These are phyloP conservation scores for Ganoderma leucocontextum DNA, from an alignment of 1,284 basidiomycete genomes.

Conservation along the genomic window DNA sequence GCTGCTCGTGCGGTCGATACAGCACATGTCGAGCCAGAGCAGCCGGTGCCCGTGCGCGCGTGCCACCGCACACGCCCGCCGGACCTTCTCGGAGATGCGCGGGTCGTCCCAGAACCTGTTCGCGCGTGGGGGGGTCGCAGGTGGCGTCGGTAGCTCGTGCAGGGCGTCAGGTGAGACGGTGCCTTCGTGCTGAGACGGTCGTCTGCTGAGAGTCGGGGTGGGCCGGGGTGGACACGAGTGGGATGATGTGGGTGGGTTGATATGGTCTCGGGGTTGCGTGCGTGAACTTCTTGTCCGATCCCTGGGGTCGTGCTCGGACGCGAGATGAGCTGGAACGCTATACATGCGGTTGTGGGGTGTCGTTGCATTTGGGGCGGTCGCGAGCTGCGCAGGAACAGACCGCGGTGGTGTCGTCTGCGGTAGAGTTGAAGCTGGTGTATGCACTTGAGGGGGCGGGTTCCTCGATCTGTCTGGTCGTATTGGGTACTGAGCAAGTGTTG, in stretches of 20 bases:
- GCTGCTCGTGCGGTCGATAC: constrained; percentile 17
- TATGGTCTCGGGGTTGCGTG: neutral
- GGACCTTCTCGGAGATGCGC: constrained; percentile 4
- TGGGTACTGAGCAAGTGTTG: constrained; percentile 1
- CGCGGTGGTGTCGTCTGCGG: neutral
- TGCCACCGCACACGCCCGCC: constrained; percentile 6
- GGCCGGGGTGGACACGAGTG: neutral
- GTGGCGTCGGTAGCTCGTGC: neutral
- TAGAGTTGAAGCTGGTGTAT: neutral
- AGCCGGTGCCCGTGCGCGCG: constrained; percentile 7
- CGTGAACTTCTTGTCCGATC: neutral
- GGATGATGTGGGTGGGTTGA: neutral
- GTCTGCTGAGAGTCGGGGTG: neutral
- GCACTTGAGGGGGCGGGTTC: constrained; percentile 2
- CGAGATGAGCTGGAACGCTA: neutral
- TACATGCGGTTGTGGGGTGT: neutral
- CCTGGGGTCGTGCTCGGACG: neutral
- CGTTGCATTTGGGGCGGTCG: neutral
- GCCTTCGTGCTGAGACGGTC: neutral
- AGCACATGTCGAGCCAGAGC: constrained; percentile 19
- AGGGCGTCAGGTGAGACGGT: neutral
- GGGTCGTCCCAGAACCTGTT: constrained; percentile 7
- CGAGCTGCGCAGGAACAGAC: neutral
- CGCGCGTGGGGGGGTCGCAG: neutral
- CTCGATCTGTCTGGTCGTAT: constrained; percentile 1